Base-by-base conservation (phyloP, 2,329 filamentous ascomycete species). In the Cladosporium sp. region DNA sequence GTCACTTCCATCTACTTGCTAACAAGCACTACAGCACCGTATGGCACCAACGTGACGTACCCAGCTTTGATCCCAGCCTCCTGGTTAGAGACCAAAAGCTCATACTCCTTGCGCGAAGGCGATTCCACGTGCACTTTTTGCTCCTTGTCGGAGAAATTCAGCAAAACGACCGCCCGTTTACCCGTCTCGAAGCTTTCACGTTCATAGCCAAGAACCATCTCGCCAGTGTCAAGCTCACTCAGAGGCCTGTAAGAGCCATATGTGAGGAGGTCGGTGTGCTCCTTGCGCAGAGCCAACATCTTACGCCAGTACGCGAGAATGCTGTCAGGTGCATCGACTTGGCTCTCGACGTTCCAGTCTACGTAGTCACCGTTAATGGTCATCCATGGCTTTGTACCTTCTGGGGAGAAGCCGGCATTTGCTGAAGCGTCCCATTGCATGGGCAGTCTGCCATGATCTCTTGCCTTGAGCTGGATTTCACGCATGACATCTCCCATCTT, bases 371-470 rank as follows among this genome's bases (percentile, higher is more conserved):
- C 80, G 66, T 88, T 84, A 51, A 84, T 79, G 12, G 80, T 78
- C 80, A 90, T 89, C 88, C 87, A 90, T 4, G 87, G 86, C 58
- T 75, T 78, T 4, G 73, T 76, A 0, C 72, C 73, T 1, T 71
- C 70, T 1, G 74, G 73, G 0, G 84, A 85, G 73, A 90, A 90
- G 9, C 88, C 87, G 0, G 77, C 85, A 59, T 89, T 78, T 0
- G 73, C 65, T 1, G 56, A 52, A 1, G 71, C 74, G 58, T 84
- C 78, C 87, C 87, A 90, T 67, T 88, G 86, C 70, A 90, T 85
- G 0, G 87, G 87, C 1, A 84, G 83, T 53, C 87, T 78, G 7
- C 82, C 83, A 69, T 90, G 88, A 71, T 90, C 87, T 25, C 87
- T 68, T 4, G 80, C 82, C 67, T 83, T 83, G 61, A 76, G 75